Base-by-base conservation (phyloP, 371 early-diverging fungal genomes). In the Actinomortierella wolfii region DNA sequence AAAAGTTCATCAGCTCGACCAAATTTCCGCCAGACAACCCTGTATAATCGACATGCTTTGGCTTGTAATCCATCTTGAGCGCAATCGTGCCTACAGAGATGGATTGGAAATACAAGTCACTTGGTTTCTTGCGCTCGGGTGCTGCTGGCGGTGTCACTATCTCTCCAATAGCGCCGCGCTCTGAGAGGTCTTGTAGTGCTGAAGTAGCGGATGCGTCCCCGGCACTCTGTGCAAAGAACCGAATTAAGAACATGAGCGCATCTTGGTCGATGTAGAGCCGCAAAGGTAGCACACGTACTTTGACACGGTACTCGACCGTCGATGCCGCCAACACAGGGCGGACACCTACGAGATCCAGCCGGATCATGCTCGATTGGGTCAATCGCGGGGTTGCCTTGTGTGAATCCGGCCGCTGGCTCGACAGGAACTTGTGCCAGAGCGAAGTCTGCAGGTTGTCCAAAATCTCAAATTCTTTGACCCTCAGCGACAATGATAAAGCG, bases 61-160 rank as follows among this genome's bases (percentile, higher is more conserved):
- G 96, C 73, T 98, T 97, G 81, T 97, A 98, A 77, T 98, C 99
- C 46, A 98, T 82, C 61, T 92, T 94, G 56, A 97, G 63, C 6
- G 81, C 78, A 43, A 97, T 85, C 1, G 94, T 92, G 5, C 85
- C 76, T 23, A 97, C 81, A 42, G 87, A 86, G 25, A 86, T 80
- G 59, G 81, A 77, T 78, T 88, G 85, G 56, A 84, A 83, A 55
- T 83, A 85, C 17, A 79, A 73, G 39, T 74, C 78, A 13, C 62
- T 68, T 1, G 67, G 56, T 15, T 63, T 66, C 53, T 62, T 73
- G 41, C 57, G 56, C 18, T 73, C 62, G 7, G 42, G 28, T 15
- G 14, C 41, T 18, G 56, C 57, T 28, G 56, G 39, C 7, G 34
- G 39, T 3, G 57, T 18, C 6, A 18, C 43, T 24, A 18, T 51